Evolutionary conservation across 192 early-diverging fungal genomes (phyloP), one percentile per base, ranked within the genome.

Genomic region (Backusella tuberculispora): DNA sequence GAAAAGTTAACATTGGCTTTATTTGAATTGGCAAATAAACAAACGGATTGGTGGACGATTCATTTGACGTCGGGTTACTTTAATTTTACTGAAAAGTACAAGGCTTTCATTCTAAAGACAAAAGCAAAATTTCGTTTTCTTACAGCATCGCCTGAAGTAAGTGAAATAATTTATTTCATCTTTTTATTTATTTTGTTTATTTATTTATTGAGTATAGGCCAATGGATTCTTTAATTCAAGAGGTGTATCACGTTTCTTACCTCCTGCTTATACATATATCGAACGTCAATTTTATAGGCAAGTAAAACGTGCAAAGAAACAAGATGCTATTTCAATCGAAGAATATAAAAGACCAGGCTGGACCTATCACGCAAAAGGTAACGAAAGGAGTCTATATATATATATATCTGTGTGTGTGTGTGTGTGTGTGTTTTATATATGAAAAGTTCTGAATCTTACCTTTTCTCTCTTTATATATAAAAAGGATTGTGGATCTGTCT

Each of bases 361-460:
- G 97, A 99, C 98, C 1, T 99, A 90, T 78, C 98, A 99, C 77
- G 95, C 92, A 3, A 99, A 99, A 90, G 95, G 94, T 93, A 83
- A 46, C 56, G 41, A 44, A 48, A 44, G 26, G 56, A 13, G 8
- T 34, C 2, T 34, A 34, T 34, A 34, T 34, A 34, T 34, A 34
- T 34, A 34, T 34, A 34, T 34, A 34, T 2, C 29, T 34, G 29
- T 34, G 29, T 34, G 2, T 34, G 29, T 34, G 1, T 34, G 29
- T 34, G 2, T n/a, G n/a, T n/a, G n/a, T n/a, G n/a, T n/a, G n/a
- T n/a, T 14, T 17, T 68, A 44, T 5, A 43, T 14, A 73, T 17
- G 24, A 19, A n/a, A 73, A 37, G 29, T 45, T 2, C 24, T 66
- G n/a, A 15, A 75, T 64, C n/a, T 41, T 63, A 10, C 21, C 0